Percentiles rank a stretch among this genome's conserved stretches.
Evolutionary conservation across 2,329 filamentous ascomycete genomes (phyloP).

Genomic region (Capronia americana): DNA sequence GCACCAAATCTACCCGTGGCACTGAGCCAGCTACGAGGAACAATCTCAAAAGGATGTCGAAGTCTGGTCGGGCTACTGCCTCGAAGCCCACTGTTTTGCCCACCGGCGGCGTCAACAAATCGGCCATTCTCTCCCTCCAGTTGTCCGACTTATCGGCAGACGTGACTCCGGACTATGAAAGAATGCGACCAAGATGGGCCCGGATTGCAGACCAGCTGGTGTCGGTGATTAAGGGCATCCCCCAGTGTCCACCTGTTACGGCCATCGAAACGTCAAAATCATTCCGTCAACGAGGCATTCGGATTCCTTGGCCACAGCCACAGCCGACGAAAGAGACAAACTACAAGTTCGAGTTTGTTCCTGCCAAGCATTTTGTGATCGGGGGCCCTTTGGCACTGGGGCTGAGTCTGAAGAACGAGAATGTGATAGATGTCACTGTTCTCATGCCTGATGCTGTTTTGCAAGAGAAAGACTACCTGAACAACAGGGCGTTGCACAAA

Average conservation of each 20-base stretch:
- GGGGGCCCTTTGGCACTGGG: conserved; percentile 84
- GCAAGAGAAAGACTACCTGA: conserved; percentile 92
- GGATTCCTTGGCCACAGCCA: conserved; percentile 85
- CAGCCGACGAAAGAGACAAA: conserved; percentile 75
- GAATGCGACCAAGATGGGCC: conserved; percentile 52
- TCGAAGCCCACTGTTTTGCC: conserved; percentile 20
- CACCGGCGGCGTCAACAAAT: conserved; percentile 32
- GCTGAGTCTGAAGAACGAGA: conserved; percentile 69
- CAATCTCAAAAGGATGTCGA: background rate
- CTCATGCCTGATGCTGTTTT: conserved; percentile 82
- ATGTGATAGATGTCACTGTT: conserved; percentile 79
- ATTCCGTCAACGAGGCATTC: conserved; percentile 69
- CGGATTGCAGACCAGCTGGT: conserved; percentile 60
- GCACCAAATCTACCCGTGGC: background rate
- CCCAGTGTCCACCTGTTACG: conserved; percentile 56
- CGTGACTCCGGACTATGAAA: conserved; percentile 63
- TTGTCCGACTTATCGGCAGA: conserved; percentile 67
- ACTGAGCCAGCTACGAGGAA: conserved; percentile 1
- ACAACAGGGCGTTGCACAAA: conserved; percentile 94
- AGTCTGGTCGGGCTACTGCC: background rate
- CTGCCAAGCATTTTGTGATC: conserved; percentile 80
- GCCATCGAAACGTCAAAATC: conserved; percentile 72
- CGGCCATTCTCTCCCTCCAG: conserved; percentile 53
- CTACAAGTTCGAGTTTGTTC: conserved; percentile 80
- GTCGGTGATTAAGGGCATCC: conserved; percentile 62